Conservation (phyloP, 768 basidiomycete species). For the Boletus edulis region DNA sequence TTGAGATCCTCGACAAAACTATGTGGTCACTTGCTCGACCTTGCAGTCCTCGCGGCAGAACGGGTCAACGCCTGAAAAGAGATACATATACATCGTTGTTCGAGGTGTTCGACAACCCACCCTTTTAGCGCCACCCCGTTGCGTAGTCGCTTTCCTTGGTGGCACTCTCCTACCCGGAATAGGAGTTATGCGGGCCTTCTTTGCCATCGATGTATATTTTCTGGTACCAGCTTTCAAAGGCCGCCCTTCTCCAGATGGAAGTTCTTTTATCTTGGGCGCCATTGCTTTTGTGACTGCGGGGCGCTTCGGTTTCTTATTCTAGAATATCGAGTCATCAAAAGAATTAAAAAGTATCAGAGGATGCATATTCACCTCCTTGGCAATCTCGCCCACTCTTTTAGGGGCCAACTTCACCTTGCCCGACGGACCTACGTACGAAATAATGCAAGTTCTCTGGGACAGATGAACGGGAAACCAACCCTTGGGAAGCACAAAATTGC, state of each 20-base stretch:
- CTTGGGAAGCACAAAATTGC: slow-evolving; percentile 57
- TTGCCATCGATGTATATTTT: slow-evolving; percentile 26
- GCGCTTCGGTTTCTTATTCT: slow-evolving; percentile 17
- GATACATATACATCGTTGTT: background rate
- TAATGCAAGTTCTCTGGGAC: background rate
- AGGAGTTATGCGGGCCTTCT: slow-evolving; percentile 19
- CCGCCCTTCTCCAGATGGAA: background rate
- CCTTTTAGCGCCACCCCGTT: slow-evolving; percentile 3
- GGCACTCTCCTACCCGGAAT: slow-evolving; percentile 7
- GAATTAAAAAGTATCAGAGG: background rate
- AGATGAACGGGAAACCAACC: slow-evolving; percentile 21
- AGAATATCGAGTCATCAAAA: background rate
- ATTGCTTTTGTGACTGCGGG: background rate
- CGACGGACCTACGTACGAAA: slow-evolving; percentile 19
- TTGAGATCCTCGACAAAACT: too few relatives aligned
- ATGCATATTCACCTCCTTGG: slow-evolving; percentile 14
- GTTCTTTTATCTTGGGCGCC: background rate
- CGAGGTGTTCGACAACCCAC: slow-evolving; percentile 1
- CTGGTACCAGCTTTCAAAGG: slow-evolving; percentile 8
- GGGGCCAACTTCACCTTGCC: slow-evolving; percentile 29
- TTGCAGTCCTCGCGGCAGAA: background rate
- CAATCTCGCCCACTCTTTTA: background rate
- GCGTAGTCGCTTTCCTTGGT: slow-evolving; percentile 2
- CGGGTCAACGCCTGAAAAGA: slow-evolving; percentile 4
- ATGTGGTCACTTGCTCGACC: background rate